phyloP scores from a whole-genome alignment of 495 filamentous ascomycete species.

The Usnea hakonensis region DNA sequence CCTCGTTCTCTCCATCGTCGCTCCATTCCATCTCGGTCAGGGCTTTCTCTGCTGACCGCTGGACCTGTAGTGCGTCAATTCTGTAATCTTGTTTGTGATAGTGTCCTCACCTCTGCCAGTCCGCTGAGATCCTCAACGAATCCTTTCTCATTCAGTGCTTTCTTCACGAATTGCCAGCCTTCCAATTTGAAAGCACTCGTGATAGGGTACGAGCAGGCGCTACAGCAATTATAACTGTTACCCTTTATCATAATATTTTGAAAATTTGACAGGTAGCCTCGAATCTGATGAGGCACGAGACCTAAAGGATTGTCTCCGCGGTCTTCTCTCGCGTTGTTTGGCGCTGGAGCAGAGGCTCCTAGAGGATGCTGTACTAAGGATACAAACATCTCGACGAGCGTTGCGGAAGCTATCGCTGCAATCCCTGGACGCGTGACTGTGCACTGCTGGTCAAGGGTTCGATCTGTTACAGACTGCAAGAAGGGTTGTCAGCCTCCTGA shows the following conservation, averaged over 20 bases:
- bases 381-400: conserved; percentile 84
- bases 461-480: conserved; percentile 77
- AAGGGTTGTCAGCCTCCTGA: conserved; percentile 35
- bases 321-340: conserved; percentile 36
- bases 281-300: conserved; percentile 83
- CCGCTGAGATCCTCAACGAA: conserved; percentile 90
- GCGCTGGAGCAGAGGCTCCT: conserved; percentile 52
- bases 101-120: conserved; percentile 63
- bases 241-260: conserved; percentile 77
- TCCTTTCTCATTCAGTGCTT: conserved; percentile 71
- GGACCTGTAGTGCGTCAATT: conserved; percentile 42
- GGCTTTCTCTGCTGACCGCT: conserved; percentile 67
- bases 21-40: conserved; percentile 55
- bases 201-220: conserved; percentile 77
- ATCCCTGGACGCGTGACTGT: conserved; percentile 93
- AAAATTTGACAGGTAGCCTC: conserved; percentile 82
- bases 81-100: neutral
- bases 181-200: conserved; percentile 60
- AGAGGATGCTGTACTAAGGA: conserved; percentile 81
- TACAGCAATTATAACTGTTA: conserved; percentile 80
- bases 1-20: conserved; percentile 43
- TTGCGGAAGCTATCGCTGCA: conserved; percentile 81
- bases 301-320: conserved; percentile 72
- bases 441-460: conserved; percentile 95
- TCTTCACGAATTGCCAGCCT: conserved; percentile 85